These are phyloP conservation scores for Penicillium coprophilum DNA, from an alignment of 495 filamentous ascomycete genomes.

Conservation along the genomic window DNA sequence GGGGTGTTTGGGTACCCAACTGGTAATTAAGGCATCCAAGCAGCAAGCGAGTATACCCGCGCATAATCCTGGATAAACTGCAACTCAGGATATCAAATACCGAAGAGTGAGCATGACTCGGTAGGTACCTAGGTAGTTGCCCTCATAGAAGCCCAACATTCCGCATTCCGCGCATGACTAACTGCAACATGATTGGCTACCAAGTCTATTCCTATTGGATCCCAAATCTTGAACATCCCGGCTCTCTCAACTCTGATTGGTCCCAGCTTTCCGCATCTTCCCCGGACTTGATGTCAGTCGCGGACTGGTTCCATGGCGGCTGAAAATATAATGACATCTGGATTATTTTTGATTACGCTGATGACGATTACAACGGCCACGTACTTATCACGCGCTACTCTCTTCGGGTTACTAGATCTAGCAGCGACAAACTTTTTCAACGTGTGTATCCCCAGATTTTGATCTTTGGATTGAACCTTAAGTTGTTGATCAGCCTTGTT, in stretches of 20 bases:
- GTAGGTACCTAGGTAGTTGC: neutral
- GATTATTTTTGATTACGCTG: neutral
- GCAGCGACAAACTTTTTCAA: neutral
- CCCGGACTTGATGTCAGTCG: neutral
- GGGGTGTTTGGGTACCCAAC: neutral
- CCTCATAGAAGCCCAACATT: neutral
- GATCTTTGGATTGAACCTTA: neutral
- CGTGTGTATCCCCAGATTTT: neutral
- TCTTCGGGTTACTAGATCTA: neutral
- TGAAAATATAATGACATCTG: neutral
- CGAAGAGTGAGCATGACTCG: too few species aligned
- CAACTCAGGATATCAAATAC: too few species aligned
- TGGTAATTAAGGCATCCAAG: neutral
- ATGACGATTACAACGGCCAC: conserved; percentile 6
- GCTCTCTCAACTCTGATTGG: neutral
- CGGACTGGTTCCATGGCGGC: neutral
- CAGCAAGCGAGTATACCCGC: neutral
- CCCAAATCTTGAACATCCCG: neutral
- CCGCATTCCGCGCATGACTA: neutral
- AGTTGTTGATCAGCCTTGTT: conserved; percentile 3
- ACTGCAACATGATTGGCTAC: neutral
- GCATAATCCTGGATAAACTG: too few species aligned
- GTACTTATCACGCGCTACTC: conserved; percentile 1
- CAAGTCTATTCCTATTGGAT: neutral
- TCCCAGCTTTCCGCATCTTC: neutral